Evolutionary conservation across 1,139 yeast genomes (phyloP).

Genomic region (Blastobotrys petasosporus): DNA sequence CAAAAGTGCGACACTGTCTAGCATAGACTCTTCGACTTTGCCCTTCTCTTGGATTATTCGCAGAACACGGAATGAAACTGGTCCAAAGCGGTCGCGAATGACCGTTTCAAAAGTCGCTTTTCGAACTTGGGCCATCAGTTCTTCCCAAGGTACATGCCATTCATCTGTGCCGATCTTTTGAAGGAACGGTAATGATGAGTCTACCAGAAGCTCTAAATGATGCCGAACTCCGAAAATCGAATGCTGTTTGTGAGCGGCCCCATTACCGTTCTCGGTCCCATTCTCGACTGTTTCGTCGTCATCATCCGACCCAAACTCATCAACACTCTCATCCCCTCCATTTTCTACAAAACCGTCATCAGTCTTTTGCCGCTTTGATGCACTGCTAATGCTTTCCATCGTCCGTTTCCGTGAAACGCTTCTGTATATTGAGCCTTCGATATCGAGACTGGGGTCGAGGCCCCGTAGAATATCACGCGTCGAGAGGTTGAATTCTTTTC

Average conservation of each 20-base stretch:
- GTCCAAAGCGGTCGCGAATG: slow-evolving; percentile 41
- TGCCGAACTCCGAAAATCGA: slow-evolving; percentile 11
- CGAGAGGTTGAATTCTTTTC: slow-evolving; percentile 30
- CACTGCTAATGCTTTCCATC: slow-evolving; percentile 1
- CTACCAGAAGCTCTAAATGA: slow-evolving; percentile 37
- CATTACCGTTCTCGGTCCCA: slow-evolving; percentile 39
- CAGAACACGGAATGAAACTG: slow-evolving; percentile 55
- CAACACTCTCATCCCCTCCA: slow-evolving; percentile 29
- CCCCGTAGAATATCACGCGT: slow-evolving; percentile 30
- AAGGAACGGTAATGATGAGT: slow-evolving; percentile 28
- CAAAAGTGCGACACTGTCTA: slow-evolving; percentile 67
- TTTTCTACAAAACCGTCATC: slow-evolving; percentile 22
- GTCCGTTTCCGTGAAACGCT: slow-evolving; percentile 9
- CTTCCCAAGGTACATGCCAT: slow-evolving; percentile 38
- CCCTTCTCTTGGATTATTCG: slow-evolving; percentile 62
- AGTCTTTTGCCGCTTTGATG: slow-evolving; percentile 17
- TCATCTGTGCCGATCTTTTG: slow-evolving; percentile 36
- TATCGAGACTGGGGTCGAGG: slow-evolving; percentile 27
- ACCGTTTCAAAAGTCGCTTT: slow-evolving; percentile 56
- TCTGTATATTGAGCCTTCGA: slow-evolving; percentile 23
- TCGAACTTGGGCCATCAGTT: slow-evolving; percentile 38
- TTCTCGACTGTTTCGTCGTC: slow-evolving; percentile 32
- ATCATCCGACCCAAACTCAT: slow-evolving; percentile 21
- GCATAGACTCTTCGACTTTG: slow-evolving; percentile 78
- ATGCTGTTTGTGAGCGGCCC: slow-evolving; percentile 28